Conservation (phyloP, 345 rosid species). For the Aethionema arabicum region DNA sequence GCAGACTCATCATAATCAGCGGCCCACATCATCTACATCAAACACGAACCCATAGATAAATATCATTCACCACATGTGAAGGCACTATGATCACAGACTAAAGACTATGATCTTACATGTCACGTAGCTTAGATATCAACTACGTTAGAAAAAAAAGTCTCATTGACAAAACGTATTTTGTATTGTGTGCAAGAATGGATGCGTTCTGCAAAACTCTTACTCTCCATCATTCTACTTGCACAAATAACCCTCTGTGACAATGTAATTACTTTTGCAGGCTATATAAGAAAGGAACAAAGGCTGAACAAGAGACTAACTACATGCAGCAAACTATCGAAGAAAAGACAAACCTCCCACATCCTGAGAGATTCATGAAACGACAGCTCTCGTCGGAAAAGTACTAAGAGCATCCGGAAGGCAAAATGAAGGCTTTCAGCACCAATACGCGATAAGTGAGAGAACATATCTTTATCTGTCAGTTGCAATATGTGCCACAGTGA, state of each 20-base stretch:
- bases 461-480: slow-evolving; percentile 78
- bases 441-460: slow-evolving; percentile 66
- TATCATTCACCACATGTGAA: not conserved
- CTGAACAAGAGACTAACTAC: slow-evolving; percentile 9
- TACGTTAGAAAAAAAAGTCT: too few species aligned
- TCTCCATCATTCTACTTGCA: not conserved
- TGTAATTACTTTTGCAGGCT: not conserved
- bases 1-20: slow-evolving; percentile 79
- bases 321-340: slow-evolving; percentile 3
- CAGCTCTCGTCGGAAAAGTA: slow-evolving; percentile 78
- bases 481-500: slow-evolving; percentile 82
- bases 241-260: not conserved
- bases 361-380: slow-evolving; percentile 76
- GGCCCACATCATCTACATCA: slow-evolving; percentile 96
- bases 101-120: too few species aligned
- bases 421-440: slow-evolving; percentile 98
- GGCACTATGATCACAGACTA: too few species aligned
- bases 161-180: too few species aligned
- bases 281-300: slow-evolving; percentile 2
- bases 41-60: slow-evolving; percentile 10
- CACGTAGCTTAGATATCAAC: too few species aligned
- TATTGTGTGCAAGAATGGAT: too few species aligned
- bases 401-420: slow-evolving; percentile 92
- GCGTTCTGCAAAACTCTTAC: too few species aligned
- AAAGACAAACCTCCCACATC: slow-evolving; percentile 89